Evolutionary conservation across 495 filamentous ascomycete genomes (phyloP), one percentile per base, ranked within the genome.

Genomic region (Pseudomonodictys pantanalensis): DNA sequence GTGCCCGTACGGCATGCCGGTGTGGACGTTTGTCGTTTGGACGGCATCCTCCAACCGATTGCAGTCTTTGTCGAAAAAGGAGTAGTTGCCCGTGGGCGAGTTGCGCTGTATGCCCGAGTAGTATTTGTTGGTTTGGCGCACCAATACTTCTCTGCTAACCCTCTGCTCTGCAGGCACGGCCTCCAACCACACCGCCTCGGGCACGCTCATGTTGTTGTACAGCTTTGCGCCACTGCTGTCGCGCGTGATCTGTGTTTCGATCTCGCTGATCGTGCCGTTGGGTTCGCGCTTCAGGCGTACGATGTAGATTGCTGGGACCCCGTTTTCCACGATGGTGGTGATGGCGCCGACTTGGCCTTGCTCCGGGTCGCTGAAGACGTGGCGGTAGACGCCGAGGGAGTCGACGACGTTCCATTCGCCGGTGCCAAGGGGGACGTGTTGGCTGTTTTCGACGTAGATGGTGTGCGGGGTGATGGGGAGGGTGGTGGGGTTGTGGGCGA

Each of bases 21-120:
- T 55, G 9, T 32, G 28, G 11, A 43, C 35, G 18, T 55, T 55
- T 2, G 52, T 55, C 2, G 52, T 55, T 17, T 38, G 33, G 11
- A 55, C 23, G 4, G 35, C 52, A 26, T 55, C 52, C 22, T 55
- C 52, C 3, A 55, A 23, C 11, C 52, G 52, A 45, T 55, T 41
- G 23, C 52, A 55, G 6, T 55, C 52, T 11, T 42, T 42, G 23
- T 55, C 52, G 23, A 55, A 55, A 23, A 55, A 55, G 29, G 52
- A 55, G 18, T 55, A 55, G 39, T 55, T 55, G 1, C 52, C 52
- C 18, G 42, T 55, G 8, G 52, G 52, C 12, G 42, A 24, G 23
- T 55, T 55, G 52, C 52, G 52, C 30, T 55, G 35, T 39, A 55
- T 55, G 22, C 52, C 52, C 3, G 52, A 43, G 23, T 55, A 55